phyloP scores from a whole-genome alignment of 208 protist genomes.

The Leptomonas pyrrhocoris region DNA sequence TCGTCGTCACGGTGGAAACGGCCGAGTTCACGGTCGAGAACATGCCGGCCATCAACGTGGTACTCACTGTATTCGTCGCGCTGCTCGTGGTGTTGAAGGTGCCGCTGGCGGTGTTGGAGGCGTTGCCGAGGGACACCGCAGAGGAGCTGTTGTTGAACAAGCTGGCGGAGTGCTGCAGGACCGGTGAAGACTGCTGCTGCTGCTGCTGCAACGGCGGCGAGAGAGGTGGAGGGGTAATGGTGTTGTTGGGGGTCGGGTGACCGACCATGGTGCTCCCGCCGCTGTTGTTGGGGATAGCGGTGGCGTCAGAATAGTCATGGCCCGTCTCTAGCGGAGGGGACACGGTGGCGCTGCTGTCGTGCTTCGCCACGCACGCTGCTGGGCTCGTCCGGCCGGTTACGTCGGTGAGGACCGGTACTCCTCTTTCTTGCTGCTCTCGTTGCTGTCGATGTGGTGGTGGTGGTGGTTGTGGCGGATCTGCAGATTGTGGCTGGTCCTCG shows the following conservation, averaged over 20 bases:
- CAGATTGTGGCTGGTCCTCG: too few relatives aligned
- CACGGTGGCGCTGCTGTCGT: too few relatives aligned
- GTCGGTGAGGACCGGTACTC: too few relatives aligned
- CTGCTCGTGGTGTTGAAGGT: background rate
- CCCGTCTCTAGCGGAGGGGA: too few relatives aligned
- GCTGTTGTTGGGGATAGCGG: background rate
- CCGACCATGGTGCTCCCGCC: too few relatives aligned
- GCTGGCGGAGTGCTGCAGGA: constrained; percentile 5
- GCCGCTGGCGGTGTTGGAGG: background rate
- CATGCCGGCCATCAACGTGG: constrained; percentile 2
- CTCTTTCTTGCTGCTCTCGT: too few relatives aligned
- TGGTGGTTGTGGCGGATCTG: too few relatives aligned
- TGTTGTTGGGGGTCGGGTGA: background rate
- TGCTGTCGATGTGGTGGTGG: too few relatives aligned
- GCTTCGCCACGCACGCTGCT: too few relatives aligned
- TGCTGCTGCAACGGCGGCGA: background rate
- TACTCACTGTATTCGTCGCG: background rate
- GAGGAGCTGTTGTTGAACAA: constrained; percentile 13
- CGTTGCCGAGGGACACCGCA: background rate
- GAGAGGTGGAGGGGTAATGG: background rate
- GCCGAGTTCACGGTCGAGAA: constrained; percentile 6
- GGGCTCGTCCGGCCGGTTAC: too few relatives aligned
- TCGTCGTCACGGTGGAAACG: background rate
- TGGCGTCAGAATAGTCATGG: background rate
- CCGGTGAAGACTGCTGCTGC: background rate